Base-by-base conservation (phyloP, 1,284 basidiomycete species). In the Termitomyces sp. region DNA sequence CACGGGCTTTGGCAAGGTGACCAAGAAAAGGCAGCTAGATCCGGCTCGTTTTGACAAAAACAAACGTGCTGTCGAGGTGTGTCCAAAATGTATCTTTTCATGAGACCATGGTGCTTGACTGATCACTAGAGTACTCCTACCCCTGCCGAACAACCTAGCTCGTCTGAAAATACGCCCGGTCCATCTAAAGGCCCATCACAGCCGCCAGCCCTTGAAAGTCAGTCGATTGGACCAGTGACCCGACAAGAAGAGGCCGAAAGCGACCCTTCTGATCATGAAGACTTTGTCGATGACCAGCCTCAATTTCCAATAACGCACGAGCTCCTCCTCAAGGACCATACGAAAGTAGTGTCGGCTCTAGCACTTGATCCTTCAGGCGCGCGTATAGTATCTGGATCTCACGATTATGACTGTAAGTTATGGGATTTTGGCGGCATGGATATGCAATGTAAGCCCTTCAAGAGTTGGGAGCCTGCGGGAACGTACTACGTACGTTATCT, bases 391-490 rank as follows among this genome's bases (percentile, higher is more conserved):
- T 91, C 93, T 1, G 97, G 97, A 9, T 91, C 90, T 14, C 89
- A 97, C 70, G 97, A 99, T 71, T 98, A 98, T 66, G 92, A 96
- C 69, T 88, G 91, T 71, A 98, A 98, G 70, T 71, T 99, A 49
- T 99, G 95, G 95, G 97, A 99, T 70, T 99, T 99, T 72, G 97
- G 96, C 63, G 97, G 97, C 6, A 99, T 99, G 96, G 89, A 91
- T 62, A 74, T 79, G 58, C 80, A 89, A 63, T 81, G 83, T 68
- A 90, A 91, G 66, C 95, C 97, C 13, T 99, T 99, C 81, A 91
- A 93, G 72, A 90, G 82, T 58, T 98, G 91, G 81, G 94, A 99
- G 68, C 91, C 94, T 54, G 85, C 88, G 53, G 93, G 91, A 55
- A 91, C 86, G 60, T 97, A 99, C 71, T 86, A 95, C 73, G 93